These are phyloP conservation scores for Diplocarpon mali DNA, from an alignment of 2,329 filamentous ascomycete genomes.

Conservation along the genomic window DNA sequence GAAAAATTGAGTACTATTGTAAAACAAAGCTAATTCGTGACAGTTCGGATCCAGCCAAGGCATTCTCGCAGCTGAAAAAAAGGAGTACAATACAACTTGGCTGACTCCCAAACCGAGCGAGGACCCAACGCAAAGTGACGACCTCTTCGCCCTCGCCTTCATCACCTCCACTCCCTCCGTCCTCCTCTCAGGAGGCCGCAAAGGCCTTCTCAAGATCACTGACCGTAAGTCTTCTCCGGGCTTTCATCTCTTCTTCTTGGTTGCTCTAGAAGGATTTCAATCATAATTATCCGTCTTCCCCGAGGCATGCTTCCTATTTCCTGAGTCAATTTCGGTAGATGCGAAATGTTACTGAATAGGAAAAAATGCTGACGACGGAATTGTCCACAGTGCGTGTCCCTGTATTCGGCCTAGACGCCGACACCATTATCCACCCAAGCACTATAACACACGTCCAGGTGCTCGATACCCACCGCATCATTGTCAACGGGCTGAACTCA, in stretches of 20 bases:
- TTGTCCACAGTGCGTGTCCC: constrained; percentile 16
- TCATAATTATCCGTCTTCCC: too few relatives aligned
- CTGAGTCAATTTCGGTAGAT: too few relatives aligned
- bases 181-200: constrained; percentile 40
- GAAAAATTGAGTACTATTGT: too few relatives aligned
- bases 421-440: constrained; percentile 28
- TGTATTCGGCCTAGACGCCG: constrained; percentile 11
- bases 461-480: constrained; percentile 37
- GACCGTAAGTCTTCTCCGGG: constrained; percentile 14
- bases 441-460: constrained; percentile 39
- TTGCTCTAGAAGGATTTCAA: too few relatives aligned
- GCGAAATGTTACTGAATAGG: too few relatives aligned
- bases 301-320: too few relatives aligned
- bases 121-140: constrained; percentile 25
- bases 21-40: too few relatives aligned
- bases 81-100: constrained; percentile 9
- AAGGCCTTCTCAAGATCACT: constrained; percentile 31
- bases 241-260: too few relatives aligned
- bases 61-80: constrained; percentile 30
- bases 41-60: constrained; percentile 24
- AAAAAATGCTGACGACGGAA: too few relatives aligned
- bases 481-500: constrained; percentile 28
- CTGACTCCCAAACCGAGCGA: constrained; percentile 8
- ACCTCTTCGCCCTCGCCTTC: constrained; percentile 40
- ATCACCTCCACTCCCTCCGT: constrained; percentile 33